Evolutionary conservation across 495 filamentous ascomycete species (phyloP).

Genomic region (Margaritispora aquatica): DNA sequence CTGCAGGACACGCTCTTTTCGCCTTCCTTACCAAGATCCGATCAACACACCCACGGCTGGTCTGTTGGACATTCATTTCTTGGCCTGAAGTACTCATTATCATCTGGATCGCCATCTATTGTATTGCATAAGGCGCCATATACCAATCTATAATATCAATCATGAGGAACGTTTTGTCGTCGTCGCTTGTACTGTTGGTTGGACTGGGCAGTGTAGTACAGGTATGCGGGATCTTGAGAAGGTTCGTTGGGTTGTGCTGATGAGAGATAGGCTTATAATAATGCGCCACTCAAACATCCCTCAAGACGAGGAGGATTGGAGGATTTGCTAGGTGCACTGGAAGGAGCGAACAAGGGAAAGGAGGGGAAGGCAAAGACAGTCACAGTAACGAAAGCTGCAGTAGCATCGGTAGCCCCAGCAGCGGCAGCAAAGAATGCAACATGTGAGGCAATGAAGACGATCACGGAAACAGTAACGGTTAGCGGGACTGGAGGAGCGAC

Average conservation of each 20-base stretch:
- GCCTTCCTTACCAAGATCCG: conserved; percentile 9
- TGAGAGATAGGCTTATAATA: conserved; percentile 5
- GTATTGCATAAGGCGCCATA: no score
- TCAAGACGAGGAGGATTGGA: conserved; percentile 12
- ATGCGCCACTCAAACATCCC: neutral
- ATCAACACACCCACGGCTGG: conserved; percentile 23
- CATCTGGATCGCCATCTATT: neutral
- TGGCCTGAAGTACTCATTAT: neutral
- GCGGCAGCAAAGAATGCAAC: conserved; percentile 6
- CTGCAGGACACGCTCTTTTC: conserved; percentile 23
- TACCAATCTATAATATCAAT: neutral
- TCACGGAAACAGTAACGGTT: conserved; percentile 6
- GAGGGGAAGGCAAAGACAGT: conserved; percentile 11
- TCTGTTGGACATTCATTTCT: conserved; percentile 17
- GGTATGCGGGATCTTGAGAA: conserved; percentile 6
- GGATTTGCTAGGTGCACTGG: conserved; percentile 13
- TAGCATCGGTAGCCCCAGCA: neutral
- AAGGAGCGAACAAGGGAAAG: neutral
- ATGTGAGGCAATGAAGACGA: conserved; percentile 3
- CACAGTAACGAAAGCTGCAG: conserved; percentile 10
- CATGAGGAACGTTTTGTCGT: conserved; percentile 14
- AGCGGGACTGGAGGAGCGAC: neutral
- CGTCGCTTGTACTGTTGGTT: conserved; percentile 7
- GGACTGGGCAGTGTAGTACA: conserved; percentile 12
- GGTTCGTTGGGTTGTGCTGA: conserved; percentile 2